Conservation (phyloP, 2,329 filamentous ascomycete genomes). For the Diplodia corticola region DNA sequence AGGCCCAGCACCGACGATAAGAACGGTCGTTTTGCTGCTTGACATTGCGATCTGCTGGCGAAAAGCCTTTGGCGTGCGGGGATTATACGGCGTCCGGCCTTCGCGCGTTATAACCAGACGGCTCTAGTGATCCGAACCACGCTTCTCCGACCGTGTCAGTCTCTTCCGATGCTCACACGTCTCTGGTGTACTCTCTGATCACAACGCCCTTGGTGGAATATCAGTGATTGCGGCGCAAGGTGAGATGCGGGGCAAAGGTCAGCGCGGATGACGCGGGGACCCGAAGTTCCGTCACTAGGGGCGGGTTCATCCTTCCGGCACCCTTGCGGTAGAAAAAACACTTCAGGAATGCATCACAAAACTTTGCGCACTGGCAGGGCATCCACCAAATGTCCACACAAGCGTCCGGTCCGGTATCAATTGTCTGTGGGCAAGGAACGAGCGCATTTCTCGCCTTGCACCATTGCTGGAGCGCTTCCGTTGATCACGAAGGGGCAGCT, state of each 20-base stretch:
- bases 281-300: neutral
- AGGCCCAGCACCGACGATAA: conserved; percentile 45
- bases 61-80: neutral
- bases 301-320: neutral
- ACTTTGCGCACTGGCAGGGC: neutral
- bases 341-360: neutral
- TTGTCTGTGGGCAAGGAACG: neutral
- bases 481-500: neutral
- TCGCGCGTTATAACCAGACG: neutral
- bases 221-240: neutral
- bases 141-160: neutral
- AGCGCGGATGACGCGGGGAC: neutral
- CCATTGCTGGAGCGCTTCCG: neutral
- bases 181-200: neutral
- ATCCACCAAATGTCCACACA: too few relatives aligned
- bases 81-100: neutral
- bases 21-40: conserved; percentile 27
- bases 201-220: neutral
- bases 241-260: neutral
- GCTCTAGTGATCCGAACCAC: neutral
- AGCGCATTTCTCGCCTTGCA: too few relatives aligned
- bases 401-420: too few relatives aligned
- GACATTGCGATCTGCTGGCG: neutral
- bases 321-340: too few relatives aligned
- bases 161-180: neutral